These are phyloP conservation scores for Ceratocystis eucalypticola DNA, from an alignment of 2,329 filamentous ascomycete species.

Conservation along the genomic window DNA sequence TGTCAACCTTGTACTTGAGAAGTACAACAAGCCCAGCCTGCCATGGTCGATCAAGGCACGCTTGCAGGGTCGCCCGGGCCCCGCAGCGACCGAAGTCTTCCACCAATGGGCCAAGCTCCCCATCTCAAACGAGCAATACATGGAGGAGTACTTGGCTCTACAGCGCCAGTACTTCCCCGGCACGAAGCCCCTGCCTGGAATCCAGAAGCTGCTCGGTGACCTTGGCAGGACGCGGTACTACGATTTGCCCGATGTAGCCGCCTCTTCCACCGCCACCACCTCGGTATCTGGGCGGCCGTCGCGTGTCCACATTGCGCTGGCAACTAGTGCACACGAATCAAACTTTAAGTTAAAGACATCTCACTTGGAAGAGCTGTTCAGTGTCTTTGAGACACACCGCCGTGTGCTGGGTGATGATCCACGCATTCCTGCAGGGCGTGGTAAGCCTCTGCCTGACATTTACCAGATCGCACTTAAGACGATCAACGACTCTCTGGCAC, in stretches of 20 bases:
- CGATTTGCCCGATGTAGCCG: slow-evolving; percentile 27
- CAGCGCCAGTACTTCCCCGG: slow-evolving; percentile 61
- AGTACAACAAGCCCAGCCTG: slow-evolving; percentile 59
- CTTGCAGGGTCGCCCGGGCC: slow-evolving; percentile 48
- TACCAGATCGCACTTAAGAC: slow-evolving; percentile 74
- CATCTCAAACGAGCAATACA: slow-evolving; percentile 56
- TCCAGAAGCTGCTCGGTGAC: slow-evolving; percentile 50
- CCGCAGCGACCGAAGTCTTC: slow-evolving; percentile 41
- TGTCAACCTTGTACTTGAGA: slow-evolving; percentile 67
- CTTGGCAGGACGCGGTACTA: slow-evolving; percentile 42
- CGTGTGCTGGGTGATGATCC: slow-evolving; percentile 75
- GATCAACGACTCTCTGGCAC: slow-evolving; percentile 60
- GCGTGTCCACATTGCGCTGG: slow-evolving; percentile 67
- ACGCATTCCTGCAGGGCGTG: slow-evolving; percentile 63
- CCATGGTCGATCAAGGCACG: slow-evolving; percentile 92
- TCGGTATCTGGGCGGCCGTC: slow-evolving; percentile 19
- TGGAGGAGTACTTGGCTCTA: slow-evolving; percentile 42
- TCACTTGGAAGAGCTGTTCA: slow-evolving; percentile 45
- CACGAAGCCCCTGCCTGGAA: slow-evolving; percentile 67
- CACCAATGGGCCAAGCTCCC: slow-evolving; percentile 77
- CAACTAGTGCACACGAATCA: slow-evolving; percentile 57
- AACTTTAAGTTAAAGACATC: slow-evolving; percentile 69
- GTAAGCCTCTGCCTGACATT: slow-evolving; percentile 91
- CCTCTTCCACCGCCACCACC: slow-evolving; percentile 20
- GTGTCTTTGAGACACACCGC: slow-evolving; percentile 53